A percentile compares a stretch with the other conserved stretches of the same genome.
These are phyloP conservation scores for Phaeotremella skinneri DNA, from an alignment of 768 basidiomycete genomes.

Conservation along the genomic window DNA sequence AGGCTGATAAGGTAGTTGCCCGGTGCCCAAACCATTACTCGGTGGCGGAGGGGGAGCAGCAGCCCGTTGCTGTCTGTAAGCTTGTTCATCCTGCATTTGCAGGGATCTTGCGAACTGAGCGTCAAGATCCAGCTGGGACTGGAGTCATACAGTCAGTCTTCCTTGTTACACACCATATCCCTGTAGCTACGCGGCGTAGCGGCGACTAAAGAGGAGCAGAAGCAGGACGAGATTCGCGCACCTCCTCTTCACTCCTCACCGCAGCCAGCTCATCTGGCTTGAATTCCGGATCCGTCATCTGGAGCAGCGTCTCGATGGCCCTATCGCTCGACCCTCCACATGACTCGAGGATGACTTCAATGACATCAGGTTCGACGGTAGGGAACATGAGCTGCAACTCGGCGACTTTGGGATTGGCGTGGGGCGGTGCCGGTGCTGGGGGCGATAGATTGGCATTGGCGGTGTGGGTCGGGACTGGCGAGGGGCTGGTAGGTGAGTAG, in stretches of 20 bases:
- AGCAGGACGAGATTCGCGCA: conserved; percentile 22
- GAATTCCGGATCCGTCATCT: conserved; percentile 51
- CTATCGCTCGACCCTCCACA: conserved; percentile 42
- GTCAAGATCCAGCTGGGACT: conserved; percentile 49
- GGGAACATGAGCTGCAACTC: conserved; percentile 48
- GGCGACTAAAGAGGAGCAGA: background rate
- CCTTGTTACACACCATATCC: background rate
- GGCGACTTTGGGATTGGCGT: conserved; percentile 32
- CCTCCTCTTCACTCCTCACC: conserved; percentile 32
- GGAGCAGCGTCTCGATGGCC: conserved; percentile 49
- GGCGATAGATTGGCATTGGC: background rate
- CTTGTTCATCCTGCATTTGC: conserved; percentile 47
- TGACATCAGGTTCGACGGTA: conserved; percentile 43
- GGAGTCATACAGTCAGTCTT: conserved; percentile 1
- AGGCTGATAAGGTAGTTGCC: conserved; percentile 49
- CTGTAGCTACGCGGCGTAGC: background rate
- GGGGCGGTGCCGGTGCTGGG: conserved; percentile 8
- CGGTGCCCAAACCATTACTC: conserved; percentile 2
- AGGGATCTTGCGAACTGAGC: conserved; percentile 50
- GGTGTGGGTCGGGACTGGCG: background rate
- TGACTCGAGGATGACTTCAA: conserved; percentile 48
- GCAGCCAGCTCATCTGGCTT: conserved; percentile 38
- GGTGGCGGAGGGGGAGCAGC: conserved; percentile 11
- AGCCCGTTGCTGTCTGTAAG: conserved; percentile 12
- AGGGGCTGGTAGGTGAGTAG: background rate